Percentiles rank a stretch among this genome's conserved stretches.
phyloP scores from a whole-genome alignment of 1,139 yeast species.

The Pichia sp. region DNA sequence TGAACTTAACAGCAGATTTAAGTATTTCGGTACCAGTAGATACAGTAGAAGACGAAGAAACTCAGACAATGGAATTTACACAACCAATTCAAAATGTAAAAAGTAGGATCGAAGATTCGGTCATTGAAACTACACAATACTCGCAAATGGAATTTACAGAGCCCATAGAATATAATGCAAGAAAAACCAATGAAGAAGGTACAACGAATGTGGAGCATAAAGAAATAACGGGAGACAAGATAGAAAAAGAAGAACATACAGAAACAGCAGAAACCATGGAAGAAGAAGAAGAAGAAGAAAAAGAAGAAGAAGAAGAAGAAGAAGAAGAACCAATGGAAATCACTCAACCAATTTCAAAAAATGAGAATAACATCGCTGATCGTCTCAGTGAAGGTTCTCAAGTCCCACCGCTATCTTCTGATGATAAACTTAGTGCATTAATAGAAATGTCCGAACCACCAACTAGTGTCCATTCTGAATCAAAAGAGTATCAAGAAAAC shows the following conservation, averaged over 20 bases:
- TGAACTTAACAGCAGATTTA: background rate
- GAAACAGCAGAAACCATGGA: background rate
- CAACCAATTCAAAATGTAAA: background rate
- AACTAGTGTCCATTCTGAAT: constrained; percentile 1
- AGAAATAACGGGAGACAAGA: background rate
- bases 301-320: background rate
- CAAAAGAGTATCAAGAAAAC: background rate
- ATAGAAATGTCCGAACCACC: constrained; percentile 11
- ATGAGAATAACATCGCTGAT: too few species aligned
- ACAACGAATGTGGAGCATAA: background rate
- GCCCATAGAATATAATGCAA: background rate
- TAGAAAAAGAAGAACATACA: background rate
- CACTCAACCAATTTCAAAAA: constrained; percentile 4
- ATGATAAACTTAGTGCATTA: constrained; percentile 5
- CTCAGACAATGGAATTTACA: constrained; percentile 13
- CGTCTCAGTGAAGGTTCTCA: background rate
- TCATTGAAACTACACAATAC: background rate
- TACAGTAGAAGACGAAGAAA: background rate
- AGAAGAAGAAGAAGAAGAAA: background rate
- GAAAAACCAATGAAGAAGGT: too few species aligned
- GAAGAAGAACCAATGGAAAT: constrained; percentile 7
- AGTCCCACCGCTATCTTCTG: background rate
- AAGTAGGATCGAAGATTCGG: background rate
- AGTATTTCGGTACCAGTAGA: background rate
- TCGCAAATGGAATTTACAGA: constrained; percentile 1